Base-by-base conservation (phyloP, 805 yeast species). In the Candida silvicultrix region DNA sequence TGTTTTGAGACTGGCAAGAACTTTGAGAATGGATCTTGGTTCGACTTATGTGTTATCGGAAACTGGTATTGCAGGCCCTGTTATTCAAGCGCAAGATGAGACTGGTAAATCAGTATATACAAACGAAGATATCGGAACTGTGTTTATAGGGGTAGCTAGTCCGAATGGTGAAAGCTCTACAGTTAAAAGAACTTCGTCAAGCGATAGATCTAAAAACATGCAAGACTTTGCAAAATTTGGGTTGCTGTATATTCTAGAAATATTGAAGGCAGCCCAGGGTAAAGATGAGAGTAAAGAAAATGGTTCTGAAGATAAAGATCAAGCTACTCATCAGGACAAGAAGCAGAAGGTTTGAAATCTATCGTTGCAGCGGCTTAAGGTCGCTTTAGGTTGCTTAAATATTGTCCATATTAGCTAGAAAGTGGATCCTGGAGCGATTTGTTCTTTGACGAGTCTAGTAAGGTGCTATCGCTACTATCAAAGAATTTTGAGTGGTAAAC, bases 21-120 rank as follows among this genome's bases (percentile, higher is more conserved):
- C 85, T 52, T 70, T 89, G 45, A 74, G 83, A 57, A 77, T 87
- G 49, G 96, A 88, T 60, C 73, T 87, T 52, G 95, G 95, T 0
- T 81, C 89, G 3, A 85, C 90, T 0, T 88, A 81, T 64, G 89
- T 87, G 4, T 69, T 88, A 18, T 82, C 90, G 1, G 96, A 88
- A 62, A 83, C 94, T 1, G 96, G 96, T 1, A 83, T 85, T 70
- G 95, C 96, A 0, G 95, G 95, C 1, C 94, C 95, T 2, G 51
- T 58, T 2, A 57, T 60, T 15, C 54, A 50, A 20, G 54, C 68
- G 70, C 9, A 66, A 63, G 38, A 73, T 64, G 60, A 80, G 62
- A 56, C 46, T 2, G 47, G 45, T 21, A 36, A 20, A 42, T 57
- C 15, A 38, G 44, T 56, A 42, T 61, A 63, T 55, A 49, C 63